Percentiles rank a stretch among this genome's conserved stretches.
Evolutionary conservation across 2,329 filamentous ascomycete species (phyloP).

Genomic region (Cladobotryum protrusum): DNA sequence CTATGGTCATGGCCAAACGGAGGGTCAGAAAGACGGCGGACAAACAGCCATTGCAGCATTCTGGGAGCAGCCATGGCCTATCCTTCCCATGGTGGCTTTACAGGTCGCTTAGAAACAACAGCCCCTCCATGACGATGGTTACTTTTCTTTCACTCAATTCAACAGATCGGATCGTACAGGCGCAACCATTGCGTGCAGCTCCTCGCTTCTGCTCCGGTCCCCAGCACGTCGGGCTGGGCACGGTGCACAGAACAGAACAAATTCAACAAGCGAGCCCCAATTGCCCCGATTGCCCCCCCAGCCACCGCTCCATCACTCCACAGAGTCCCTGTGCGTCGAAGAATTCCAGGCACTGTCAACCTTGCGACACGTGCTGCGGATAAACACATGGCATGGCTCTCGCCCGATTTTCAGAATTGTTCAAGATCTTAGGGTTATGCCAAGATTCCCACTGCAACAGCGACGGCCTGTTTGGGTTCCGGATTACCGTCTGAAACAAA

Average conservation of each 20-base stretch:
- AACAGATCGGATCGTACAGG: slow-evolving; percentile 10
- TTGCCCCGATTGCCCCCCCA: neutral
- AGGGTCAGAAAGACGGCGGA: neutral
- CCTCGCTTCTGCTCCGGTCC: slow-evolving; percentile 1
- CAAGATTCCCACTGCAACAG: slow-evolving; percentile 6
- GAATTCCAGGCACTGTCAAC: neutral
- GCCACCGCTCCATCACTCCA: neutral
- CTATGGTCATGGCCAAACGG: neutral
- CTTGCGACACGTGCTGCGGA: neutral
- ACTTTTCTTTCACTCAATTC: neutral
- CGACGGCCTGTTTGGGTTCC: slow-evolving; percentile 8
- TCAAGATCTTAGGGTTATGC: neutral
- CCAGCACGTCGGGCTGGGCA: slow-evolving; percentile 4
- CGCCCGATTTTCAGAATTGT: too few species aligned
- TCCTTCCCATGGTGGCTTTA: neutral
- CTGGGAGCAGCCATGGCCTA: neutral
- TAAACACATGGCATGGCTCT: neutral
- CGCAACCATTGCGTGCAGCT: slow-evolving; percentile 1
- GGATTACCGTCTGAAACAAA: slow-evolving; percentile 15
- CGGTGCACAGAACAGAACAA: slow-evolving; percentile 2
- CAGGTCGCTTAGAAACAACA: neutral
- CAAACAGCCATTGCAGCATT: neutral
- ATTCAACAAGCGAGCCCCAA: neutral
- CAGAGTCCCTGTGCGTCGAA: neutral
- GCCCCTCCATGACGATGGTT: neutral